These are phyloP conservation scores for Colletotrichum noveboracense DNA, from an alignment of 2,329 filamentous ascomycete genomes.

Conservation along the genomic window DNA sequence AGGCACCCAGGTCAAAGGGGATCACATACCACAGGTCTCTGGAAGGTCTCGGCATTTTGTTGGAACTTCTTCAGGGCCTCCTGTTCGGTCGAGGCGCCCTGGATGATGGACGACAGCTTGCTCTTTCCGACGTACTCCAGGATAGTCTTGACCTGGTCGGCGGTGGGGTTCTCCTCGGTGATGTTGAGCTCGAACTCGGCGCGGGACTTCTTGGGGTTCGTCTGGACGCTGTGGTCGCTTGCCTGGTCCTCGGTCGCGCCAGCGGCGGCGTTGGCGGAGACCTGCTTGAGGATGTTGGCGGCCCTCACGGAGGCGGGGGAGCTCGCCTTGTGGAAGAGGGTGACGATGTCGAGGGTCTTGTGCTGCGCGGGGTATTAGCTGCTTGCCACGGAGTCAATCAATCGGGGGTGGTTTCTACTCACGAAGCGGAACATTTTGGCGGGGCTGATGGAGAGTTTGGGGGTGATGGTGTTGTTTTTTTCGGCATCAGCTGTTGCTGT, in stretches of 20 bases:
- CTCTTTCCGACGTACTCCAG: constrained; percentile 77
- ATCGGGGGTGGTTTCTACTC: constrained; percentile 27
- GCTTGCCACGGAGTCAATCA: background rate
- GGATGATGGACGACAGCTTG: constrained; percentile 67
- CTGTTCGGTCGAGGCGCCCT: constrained; percentile 73
- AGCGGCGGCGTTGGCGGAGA: constrained; percentile 71
- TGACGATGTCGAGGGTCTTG: constrained; percentile 88
- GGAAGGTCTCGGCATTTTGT: constrained; percentile 70
- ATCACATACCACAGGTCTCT: constrained; percentile 75
- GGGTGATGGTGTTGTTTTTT: constrained; percentile 2
- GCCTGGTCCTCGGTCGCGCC: constrained; percentile 78
- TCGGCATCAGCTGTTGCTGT: background rate
- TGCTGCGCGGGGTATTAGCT: constrained; percentile 51
- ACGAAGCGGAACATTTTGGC: constrained; percentile 54
- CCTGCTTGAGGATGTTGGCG: constrained; percentile 79
- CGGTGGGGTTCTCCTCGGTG: constrained; percentile 79
- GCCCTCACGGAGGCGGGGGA: constrained; percentile 75
- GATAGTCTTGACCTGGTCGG: constrained; percentile 83
- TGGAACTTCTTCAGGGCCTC: constrained; percentile 85
- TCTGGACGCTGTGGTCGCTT: constrained; percentile 67
- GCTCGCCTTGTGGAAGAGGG: constrained; percentile 89
- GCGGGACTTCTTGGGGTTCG: constrained; percentile 50
- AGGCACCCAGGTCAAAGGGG: background rate
- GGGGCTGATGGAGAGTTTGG: background rate
- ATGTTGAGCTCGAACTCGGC: constrained; percentile 87